phyloP scores from a whole-genome alignment of 495 filamentous ascomycete genomes.

The Cairneyella variabilis region DNA sequence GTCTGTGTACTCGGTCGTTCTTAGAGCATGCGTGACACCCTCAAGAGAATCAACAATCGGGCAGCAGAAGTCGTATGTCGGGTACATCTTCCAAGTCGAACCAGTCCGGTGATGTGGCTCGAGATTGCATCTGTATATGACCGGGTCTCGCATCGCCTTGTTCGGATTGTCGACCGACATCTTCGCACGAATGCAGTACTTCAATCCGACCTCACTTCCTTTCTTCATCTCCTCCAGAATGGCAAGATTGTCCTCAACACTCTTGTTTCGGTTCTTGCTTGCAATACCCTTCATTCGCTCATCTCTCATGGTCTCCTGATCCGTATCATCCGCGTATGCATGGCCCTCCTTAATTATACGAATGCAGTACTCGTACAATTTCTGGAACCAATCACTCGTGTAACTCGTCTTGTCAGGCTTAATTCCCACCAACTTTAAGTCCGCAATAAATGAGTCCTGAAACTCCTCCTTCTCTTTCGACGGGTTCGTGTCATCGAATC shows the following conservation, averaged over 20 bases:
- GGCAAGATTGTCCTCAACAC: conserved; percentile 63
- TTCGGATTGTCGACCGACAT: conserved; percentile 73
- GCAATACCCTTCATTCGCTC: conserved; percentile 67
- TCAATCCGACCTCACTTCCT: conserved; percentile 60
- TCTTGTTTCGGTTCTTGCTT: conserved; percentile 61
- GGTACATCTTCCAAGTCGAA: conserved; percentile 88
- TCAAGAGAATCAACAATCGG: conserved; percentile 88
- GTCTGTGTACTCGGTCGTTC: conserved; percentile 96
- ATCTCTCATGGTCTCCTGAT: conserved; percentile 62
- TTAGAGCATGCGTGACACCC: conserved; percentile 90
- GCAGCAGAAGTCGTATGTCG: conserved; percentile 92
- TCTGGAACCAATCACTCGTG: conserved; percentile 74
- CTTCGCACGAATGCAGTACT: conserved; percentile 77
- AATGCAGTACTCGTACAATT: conserved; percentile 65
- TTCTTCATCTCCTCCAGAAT: conserved; percentile 76
- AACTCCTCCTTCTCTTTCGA: conserved; percentile 80
- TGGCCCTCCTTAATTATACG: conserved; percentile 70
- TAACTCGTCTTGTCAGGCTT: conserved; percentile 67
- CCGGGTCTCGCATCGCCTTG: conserved; percentile 74
- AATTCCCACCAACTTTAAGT: conserved; percentile 70
- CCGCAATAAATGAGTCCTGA: conserved; percentile 70
- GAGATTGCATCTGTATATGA: conserved; percentile 75
- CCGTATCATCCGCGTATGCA: conserved; percentile 77
- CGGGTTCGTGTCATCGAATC: conserved; percentile 83
- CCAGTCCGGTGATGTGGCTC: conserved; percentile 88